A percentile compares a stretch with the other conserved stretches of the same genome.
Evolutionary conservation across 2,329 filamentous ascomycete species (phyloP).

Genomic region (Fusarium sterilihyphosum): DNA sequence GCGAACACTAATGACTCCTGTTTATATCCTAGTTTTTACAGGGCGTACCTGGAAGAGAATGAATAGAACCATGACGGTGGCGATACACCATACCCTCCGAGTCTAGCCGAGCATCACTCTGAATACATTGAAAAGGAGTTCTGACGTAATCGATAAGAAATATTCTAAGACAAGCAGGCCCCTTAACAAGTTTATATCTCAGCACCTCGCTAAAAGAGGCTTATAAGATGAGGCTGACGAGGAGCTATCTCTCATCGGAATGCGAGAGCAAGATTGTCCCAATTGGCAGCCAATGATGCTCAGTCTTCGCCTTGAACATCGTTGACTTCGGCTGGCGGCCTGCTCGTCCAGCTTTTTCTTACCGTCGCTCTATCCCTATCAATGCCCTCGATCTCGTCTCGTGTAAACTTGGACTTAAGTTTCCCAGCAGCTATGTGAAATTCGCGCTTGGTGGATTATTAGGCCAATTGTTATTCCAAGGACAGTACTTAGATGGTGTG

Average conservation of each 20-base stretch:
- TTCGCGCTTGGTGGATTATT: background rate
- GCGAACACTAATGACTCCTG: background rate
- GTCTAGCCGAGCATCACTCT: background rate
- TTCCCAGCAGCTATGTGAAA: background rate
- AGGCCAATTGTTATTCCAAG: background rate
- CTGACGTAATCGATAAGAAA: background rate
- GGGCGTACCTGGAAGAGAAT: background rate
- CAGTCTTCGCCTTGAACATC: background rate
- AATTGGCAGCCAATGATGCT: rapidly evolving
- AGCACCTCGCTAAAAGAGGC: background rate
- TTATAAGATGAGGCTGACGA: rapidly evolving
- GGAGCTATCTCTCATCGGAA: background rate
- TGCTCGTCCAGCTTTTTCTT: background rate
- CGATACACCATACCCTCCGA: too few relatives aligned
- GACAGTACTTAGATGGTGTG: background rate
- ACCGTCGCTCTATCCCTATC: background rate
- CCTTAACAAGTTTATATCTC: rapidly evolving
- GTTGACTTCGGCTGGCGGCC: background rate
- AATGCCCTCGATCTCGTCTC: background rate
- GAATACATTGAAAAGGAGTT: background rate
- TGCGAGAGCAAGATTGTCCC: background rate
- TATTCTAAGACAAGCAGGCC: background rate
- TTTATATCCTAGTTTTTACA: background rate
- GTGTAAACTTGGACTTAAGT: background rate
- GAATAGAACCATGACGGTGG: background rate